Percentiles rank a stretch among this genome's conserved stretches.
phyloP scores from a whole-genome alignment of 345 rosid genomes.

The Citrus australasica region DNA sequence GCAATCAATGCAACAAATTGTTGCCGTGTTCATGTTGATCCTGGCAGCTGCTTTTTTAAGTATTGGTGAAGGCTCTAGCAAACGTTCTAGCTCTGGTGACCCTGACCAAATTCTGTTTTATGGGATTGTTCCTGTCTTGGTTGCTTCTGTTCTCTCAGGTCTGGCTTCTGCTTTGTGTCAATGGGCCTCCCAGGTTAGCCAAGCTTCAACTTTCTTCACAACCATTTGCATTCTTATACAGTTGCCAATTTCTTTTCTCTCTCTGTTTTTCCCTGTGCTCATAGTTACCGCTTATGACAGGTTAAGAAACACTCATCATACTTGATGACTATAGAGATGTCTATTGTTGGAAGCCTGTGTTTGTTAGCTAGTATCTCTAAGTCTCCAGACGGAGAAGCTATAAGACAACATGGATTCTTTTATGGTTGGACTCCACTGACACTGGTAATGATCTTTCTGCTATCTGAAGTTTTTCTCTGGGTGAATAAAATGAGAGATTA shows the following conservation, averaged over 20 bases:
- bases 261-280: neutral
- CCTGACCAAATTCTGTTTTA: conserved; percentile 71
- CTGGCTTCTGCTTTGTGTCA: conserved; percentile 93
- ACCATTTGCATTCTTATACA: neutral
- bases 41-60: conserved; percentile 92
- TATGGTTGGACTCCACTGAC: conserved; percentile 95
- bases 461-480: neutral
- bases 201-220: neutral
- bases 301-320: conserved; percentile 93
- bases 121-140: conserved; percentile 91
- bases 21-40: conserved; percentile 79
- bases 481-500: neutral
- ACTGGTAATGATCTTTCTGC: conserved; percentile 44
- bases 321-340: conserved; percentile 98
- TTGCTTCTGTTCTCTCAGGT: conserved; percentile 95
- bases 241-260: neutral
- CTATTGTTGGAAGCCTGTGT: conserved; percentile 91
- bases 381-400: conserved; percentile 98
- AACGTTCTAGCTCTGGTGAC: conserved; percentile 42
- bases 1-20: conserved; percentile 87
- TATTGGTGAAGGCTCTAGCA: conserved; percentile 92
- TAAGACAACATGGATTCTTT: conserved; percentile 71
- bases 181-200: conserved; percentile 90
- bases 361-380: conserved; percentile 68
- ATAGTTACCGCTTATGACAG: conserved; percentile 33